Evolutionary conservation across 371 early-diverging fungal genomes (phyloP).

Genomic region (Dinochytrium kinnereticum): DNA sequence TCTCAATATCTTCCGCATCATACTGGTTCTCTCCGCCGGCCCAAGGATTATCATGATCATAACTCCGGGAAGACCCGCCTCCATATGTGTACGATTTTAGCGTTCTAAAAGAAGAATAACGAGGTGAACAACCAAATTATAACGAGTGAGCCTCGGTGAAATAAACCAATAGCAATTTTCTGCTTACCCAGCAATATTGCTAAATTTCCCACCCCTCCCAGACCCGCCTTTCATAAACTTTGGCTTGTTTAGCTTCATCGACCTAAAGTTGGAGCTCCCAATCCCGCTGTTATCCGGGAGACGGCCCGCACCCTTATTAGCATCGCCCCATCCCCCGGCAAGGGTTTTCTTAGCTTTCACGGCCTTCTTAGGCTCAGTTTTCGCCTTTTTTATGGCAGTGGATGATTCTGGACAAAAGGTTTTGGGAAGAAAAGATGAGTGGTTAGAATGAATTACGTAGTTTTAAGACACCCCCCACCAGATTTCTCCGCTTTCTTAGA

Average conservation of each 20-base stretch:
- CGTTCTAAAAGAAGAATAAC: too few relatives aligned
- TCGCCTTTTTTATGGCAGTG: too few relatives aligned
- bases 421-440: not conserved
- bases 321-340: not conserved
- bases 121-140: too few relatives aligned
- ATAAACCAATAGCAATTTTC: too few relatives aligned
- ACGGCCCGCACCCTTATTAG: not conserved
- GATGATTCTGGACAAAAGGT: too few relatives aligned
- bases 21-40: not conserved
- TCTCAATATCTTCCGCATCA: not conserved
- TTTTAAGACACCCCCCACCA: not conserved
- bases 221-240: conserved; percentile 16
- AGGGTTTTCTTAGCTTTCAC: not conserved
- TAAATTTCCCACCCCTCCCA: conserved; percentile 8
- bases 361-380: not conserved
- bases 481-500: too few relatives aligned
- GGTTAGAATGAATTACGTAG: not conserved
- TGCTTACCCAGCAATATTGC: not conserved
- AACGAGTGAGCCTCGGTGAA: too few relatives aligned
- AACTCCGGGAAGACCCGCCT: not conserved
- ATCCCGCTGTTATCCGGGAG: conserved; percentile 1
- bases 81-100: conserved; percentile 6
- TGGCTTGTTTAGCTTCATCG: conserved; percentile 28
- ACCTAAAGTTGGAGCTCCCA: conserved; percentile 33
- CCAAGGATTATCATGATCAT: conserved; percentile 23